phyloP scores from a whole-genome alignment of 805 yeast species.

The Myxozyma udenii region DNA sequence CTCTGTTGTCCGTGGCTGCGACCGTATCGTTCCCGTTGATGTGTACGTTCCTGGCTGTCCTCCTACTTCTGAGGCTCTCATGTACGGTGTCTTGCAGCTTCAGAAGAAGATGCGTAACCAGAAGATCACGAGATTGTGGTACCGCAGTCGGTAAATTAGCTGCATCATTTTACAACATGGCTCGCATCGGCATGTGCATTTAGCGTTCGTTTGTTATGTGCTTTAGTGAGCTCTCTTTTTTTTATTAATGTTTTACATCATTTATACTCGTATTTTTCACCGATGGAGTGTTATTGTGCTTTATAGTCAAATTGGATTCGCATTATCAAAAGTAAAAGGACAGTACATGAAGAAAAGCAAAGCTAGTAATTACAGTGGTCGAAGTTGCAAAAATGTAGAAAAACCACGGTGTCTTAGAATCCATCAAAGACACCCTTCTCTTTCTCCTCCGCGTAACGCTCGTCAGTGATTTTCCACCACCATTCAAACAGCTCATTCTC shows the following conservation, averaged over 20 bases:
- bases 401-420: no score
- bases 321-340: no score
- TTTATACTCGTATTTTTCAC: no score
- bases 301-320: no score
- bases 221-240: not conserved
- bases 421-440: conserved; percentile 27
- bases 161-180: not conserved
- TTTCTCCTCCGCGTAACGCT: conserved; percentile 38
- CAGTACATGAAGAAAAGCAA: no score
- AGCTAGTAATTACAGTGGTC: no score
- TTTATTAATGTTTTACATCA: no score
- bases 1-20: conserved; percentile 87
- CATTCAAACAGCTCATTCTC: conserved; percentile 43
- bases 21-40: conserved; percentile 83
- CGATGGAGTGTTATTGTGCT: no score
- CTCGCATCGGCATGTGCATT: not conserved
- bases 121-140: conserved; percentile 65
- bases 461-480: conserved; percentile 50
- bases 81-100: conserved; percentile 85
- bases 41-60: conserved; percentile 93
- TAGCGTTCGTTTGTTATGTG: not conserved
- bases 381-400: no score
- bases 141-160: conserved; percentile 25
- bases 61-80: conserved; percentile 84
- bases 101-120: conserved; percentile 87